phyloP scores from a whole-genome alignment of 345 rosid species.

The Leavenworthia alabamica region DNA sequence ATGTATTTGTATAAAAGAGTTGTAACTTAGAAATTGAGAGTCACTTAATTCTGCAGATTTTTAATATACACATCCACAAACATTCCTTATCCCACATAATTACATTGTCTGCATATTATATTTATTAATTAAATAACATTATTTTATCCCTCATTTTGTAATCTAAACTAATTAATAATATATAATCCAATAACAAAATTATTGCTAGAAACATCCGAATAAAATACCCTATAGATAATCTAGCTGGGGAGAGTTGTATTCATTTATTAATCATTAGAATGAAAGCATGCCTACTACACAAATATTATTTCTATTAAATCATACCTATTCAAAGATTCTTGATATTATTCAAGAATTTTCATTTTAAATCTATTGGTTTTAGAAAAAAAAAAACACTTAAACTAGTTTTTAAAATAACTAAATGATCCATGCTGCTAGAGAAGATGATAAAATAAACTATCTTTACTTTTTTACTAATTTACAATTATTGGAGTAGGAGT shows the following conservation, averaged over 20 bases:
- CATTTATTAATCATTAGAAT: constrained; percentile 13
- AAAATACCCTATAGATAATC: constrained; percentile 9
- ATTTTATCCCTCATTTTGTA: not conserved
- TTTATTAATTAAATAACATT: not conserved
- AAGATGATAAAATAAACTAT: not conserved
- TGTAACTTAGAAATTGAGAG: not conserved
- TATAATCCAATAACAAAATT: not conserved
- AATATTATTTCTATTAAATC: not conserved
- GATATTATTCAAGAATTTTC: not conserved
- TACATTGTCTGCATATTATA: constrained; percentile 7
- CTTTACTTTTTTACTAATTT: not conserved
- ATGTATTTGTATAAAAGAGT: not conserved
- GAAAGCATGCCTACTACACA: not conserved
- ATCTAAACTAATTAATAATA: too few relatives aligned
- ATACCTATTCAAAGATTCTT: constrained; percentile 22
- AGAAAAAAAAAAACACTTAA: not conserved
- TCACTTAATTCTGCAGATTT: not conserved
- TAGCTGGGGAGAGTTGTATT: constrained; percentile 19
- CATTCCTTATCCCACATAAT: constrained; percentile 12
- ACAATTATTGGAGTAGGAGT: constrained; percentile 57
- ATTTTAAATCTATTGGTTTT: not conserved
- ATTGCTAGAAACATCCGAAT: constrained; percentile 3
- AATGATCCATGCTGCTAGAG: constrained; percentile 21
- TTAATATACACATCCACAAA: constrained; percentile 10
- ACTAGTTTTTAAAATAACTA: not conserved